Base-by-base conservation (phyloP, 148 eudicot species). In the Persicaria maculosa region DNA sequence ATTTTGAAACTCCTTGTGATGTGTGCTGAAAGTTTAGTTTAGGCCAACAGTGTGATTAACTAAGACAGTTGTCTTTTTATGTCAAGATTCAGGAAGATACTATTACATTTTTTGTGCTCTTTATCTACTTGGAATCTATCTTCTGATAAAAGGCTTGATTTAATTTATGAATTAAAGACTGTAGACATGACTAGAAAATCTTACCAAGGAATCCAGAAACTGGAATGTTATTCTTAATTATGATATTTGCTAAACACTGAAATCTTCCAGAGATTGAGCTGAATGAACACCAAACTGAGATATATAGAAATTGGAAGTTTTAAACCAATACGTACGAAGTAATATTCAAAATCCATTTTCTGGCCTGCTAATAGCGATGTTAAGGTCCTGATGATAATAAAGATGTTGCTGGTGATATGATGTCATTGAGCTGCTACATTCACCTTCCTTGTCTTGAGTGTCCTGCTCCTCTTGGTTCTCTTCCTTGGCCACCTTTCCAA, bases 381-480 rank as follows among this genome's bases (percentile, higher is more conserved):
- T 70, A 70, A 70, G 73, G 10, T 46, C 73, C 5, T 70, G 72
- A 69, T 70, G 73, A 47, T 46, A 70, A 70, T n/a, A 47, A 17
- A 70, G 40, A 19, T 47, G 31, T 9, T 70, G 73, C 14, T 70
- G 36, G n/a, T 70, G 73, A 46, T 46, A 70, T 14, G 73, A 70
- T 8, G 53, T 45, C 73, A 70, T 70, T 11, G 73, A 70, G 17
- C 73, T 70, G 53, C 73, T 70, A 46, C 73, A 70, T 22, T 70
- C 73, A 19, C 73, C 73, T 70, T 70, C 53, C 50, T 47, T 70
- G 4, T 70, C 52, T 47, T 43, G 50, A 44, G 31, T 19, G 16
- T 68, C 44, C 25, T 9, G 1, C 44, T 64, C 46, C 46, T 64
- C 73, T 47, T 70, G 14, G 0, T 46, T 19, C 73, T 70, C 73